These are phyloP conservation scores for Lachnellula subtilissima DNA, from an alignment of 2,329 filamentous ascomycete genomes.

Conservation along the genomic window DNA sequence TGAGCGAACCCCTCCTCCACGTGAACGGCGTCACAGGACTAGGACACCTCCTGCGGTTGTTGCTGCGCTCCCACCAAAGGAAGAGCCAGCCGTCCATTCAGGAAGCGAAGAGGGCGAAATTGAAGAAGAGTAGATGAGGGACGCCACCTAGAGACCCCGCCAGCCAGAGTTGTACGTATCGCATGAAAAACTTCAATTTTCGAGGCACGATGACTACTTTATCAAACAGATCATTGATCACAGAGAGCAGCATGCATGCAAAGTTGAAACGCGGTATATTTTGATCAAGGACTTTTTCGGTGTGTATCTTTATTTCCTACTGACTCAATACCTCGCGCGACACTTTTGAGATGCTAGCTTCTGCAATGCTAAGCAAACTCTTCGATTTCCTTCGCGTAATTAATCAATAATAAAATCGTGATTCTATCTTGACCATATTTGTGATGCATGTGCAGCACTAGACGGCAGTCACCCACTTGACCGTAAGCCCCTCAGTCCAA, in stretches of 20 bases:
- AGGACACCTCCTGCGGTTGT: conserved; percentile 45
- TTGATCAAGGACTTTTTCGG: conserved; percentile 14
- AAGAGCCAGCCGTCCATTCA: conserved; percentile 48
- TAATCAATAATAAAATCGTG: conserved; percentile 18
- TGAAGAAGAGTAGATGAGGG: conserved; percentile 61
- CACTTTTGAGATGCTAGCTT: neutral
- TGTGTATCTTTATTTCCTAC: conserved; percentile 28
- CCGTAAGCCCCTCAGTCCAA: conserved; percentile 48
- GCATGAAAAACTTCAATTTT: conserved; percentile 23
- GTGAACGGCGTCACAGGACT: conserved; percentile 51
- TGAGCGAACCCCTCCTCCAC: conserved; percentile 55
- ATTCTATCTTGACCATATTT: conserved; percentile 10
- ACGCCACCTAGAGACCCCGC: neutral
- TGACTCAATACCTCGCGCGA: conserved; percentile 8
- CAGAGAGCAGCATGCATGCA: neutral
- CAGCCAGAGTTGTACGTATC: conserved; percentile 33
- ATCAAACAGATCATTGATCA: conserved; percentile 16
- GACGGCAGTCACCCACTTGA: conserved; percentile 60
- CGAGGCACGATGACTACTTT: conserved; percentile 31
- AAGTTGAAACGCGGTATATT: conserved; percentile 1
- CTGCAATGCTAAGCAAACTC: neutral
- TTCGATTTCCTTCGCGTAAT: neutral
- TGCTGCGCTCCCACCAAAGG: conserved; percentile 33
- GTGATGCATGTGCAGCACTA: conserved; percentile 18
- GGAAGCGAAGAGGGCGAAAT: conserved; percentile 98